A percentile compares a stretch with the other conserved stretches of the same genome.
Evolutionary conservation across 176 grass and related monocot genomes (phyloP).

Genomic region (Zea luxurians): DNA sequence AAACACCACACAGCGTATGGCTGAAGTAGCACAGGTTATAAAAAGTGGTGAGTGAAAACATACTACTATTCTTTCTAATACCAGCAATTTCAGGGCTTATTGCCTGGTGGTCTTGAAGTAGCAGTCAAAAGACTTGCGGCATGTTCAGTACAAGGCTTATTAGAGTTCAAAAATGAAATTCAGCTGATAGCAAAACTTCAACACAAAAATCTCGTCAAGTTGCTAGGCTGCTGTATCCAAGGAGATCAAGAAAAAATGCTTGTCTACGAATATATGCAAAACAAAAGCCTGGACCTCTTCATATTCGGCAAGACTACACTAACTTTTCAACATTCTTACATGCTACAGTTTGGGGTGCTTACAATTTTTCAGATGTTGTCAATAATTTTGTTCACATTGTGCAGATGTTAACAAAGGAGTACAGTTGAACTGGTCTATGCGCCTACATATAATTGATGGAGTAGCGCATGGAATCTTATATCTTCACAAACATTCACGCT

Average conservation of each 20-base stretch:
- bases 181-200: slow-evolving; percentile 53
- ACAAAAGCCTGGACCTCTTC: slow-evolving; percentile 71
- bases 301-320: slow-evolving; percentile 46
- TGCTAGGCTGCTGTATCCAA: slow-evolving; percentile 49
- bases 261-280: slow-evolving; percentile 74
- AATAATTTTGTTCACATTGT: slow-evolving; percentile 14
- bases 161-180: slow-evolving; percentile 58
- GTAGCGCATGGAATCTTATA: slow-evolving; percentile 61
- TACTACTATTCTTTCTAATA: neutral
- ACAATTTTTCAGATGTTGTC: neutral
- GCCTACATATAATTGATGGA: slow-evolving; percentile 50
- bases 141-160: slow-evolving; percentile 58
- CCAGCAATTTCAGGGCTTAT: slow-evolving; percentile 40
- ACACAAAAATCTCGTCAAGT: slow-evolving; percentile 54
- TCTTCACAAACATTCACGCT: slow-evolving; percentile 59
- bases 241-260: slow-evolving; percentile 55
- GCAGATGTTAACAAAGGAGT: slow-evolving; percentile 31
- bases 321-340: neutral
- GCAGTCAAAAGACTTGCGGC: slow-evolving; percentile 62
- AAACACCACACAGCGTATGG: neutral
- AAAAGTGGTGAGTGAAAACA: neutral
- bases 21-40: neutral
- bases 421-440: slow-evolving; percentile 41
- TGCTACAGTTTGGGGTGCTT: neutral
- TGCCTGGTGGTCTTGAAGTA: slow-evolving; percentile 48